Evolutionary conservation across 495 filamentous ascomycete genomes (phyloP), one percentile per base, ranked within the genome.

Genomic region (Penicillium nucicola): DNA sequence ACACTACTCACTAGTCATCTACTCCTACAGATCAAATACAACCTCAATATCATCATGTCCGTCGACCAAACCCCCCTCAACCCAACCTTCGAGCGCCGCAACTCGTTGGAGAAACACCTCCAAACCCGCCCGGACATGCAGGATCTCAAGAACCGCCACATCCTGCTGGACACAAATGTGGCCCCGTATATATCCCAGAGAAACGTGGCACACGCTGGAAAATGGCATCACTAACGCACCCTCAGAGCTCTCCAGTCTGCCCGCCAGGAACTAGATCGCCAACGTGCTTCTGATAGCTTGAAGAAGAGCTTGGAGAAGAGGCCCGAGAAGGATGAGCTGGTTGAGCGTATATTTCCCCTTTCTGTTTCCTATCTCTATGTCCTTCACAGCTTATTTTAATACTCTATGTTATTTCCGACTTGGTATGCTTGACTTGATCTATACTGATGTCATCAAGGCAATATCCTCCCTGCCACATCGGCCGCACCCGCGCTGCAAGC

Each of bases 71-170:
- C 66, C 41, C 60, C 73, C 36, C 58, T 72, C 50, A 47, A 57
- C 87, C 45, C 72, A 79, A 28, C 7, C 25, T 9, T 28, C 52
- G 84, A 84, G 56, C 85, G 91, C 58, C 88, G 88, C 68, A 85
- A 95, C 73, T 90, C 87, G n/a, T 82, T 96, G 25, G 89, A 93
- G 70, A 89, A 87, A 58, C 88, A 92, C 60, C 79, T 95, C 49
- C 81, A 85, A 61, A 81, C 81, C 48, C 86, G 90, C 32, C 90
- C 90, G 10, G 87, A 91, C 17, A 76, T 82, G 35, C 75, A 90
- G 61, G 90, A 96, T 51, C 83, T 96, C 43, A 89, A 87, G 69
- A 78, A 88, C 51, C 68, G 82, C 42, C 81, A 90, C 57, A 90
- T 90, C 55, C 66, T 90, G 36, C 72, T 86, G n/a, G 80, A 88